Conservation (phyloP, 306 rosid species). For the Quercus rubra region DNA sequence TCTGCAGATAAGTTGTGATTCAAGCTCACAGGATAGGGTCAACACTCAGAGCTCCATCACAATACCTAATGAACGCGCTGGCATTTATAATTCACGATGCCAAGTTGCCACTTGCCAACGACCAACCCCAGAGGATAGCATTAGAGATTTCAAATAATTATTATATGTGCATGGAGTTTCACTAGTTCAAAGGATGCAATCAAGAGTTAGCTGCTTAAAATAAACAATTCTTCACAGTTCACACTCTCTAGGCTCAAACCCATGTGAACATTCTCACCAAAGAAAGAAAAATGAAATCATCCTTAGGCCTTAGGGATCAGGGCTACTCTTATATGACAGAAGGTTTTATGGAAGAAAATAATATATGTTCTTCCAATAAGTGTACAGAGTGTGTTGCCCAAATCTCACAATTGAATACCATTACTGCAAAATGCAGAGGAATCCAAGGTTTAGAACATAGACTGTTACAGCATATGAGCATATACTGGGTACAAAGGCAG, state of each 20-base stretch:
- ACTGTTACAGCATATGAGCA: not conserved
- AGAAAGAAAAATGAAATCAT: not conserved
- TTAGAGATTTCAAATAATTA: not conserved
- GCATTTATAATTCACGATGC: not conserved
- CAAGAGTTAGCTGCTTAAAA: not conserved
- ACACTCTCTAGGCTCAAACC: not conserved
- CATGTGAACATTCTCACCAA: not conserved
- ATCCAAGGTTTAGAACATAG: not conserved
- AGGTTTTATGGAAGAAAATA: no score
- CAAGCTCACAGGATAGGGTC: not conserved
- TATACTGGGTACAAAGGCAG: not conserved
- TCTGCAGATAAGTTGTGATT: not conserved
- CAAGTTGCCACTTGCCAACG: not conserved
- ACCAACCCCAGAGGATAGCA: not conserved
- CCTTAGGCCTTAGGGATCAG: not conserved
- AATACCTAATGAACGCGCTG: conserved; percentile 5
- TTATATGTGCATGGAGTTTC: not conserved
- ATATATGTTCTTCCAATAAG: no score
- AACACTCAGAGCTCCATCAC: not conserved
- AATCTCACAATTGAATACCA: not conserved
- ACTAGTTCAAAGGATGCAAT: not conserved
- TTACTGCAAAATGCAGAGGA: conserved; percentile 1
- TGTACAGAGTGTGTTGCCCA: not conserved
- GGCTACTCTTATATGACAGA: no score
- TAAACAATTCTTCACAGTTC: not conserved